A percentile compares a stretch with the other conserved stretches of the same genome.
Conservation (phyloP, 805 yeast species). For the Saturnispora halmiae region DNA sequence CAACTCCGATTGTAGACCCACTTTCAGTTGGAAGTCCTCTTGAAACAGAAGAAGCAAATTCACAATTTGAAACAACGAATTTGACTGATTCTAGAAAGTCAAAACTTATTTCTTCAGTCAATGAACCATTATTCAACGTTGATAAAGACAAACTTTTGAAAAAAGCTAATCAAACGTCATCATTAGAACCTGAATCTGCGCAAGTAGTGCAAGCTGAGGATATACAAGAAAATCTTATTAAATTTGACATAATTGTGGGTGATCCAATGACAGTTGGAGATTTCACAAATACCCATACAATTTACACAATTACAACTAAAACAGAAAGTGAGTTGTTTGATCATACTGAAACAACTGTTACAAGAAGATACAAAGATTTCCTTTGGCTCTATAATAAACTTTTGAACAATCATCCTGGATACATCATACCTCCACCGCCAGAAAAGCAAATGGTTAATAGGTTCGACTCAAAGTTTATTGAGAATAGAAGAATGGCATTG, state of each 20-base stretch:
- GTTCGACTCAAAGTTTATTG: slow-evolving; percentile 83
- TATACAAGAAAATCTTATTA: slow-evolving; percentile 22
- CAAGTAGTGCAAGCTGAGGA: no score
- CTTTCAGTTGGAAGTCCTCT: no score
- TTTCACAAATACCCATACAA: slow-evolving; percentile 78
- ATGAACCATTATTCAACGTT: slow-evolving; percentile 47
- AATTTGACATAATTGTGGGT: slow-evolving; percentile 63
- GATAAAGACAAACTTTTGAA: slow-evolving; percentile 12
- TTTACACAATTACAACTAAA: slow-evolving; percentile 64
- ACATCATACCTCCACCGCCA: slow-evolving; percentile 90
- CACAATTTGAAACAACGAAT: no score
- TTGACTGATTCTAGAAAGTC: slow-evolving; percentile 14
- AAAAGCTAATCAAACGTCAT: background rate
- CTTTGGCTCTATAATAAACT: slow-evolving; percentile 90
- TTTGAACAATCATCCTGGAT: slow-evolving; percentile 80
- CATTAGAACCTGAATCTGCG: no score
- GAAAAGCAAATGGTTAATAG: slow-evolving; percentile 90
- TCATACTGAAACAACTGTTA: slow-evolving; percentile 44
- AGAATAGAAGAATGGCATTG: slow-evolving; percentile 71
- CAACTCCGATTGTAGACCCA: slow-evolving; percentile 18
- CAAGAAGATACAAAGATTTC: slow-evolving; percentile 85
- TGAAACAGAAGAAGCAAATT: no score
- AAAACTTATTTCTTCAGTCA: slow-evolving; percentile 24
- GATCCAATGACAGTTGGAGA: slow-evolving; percentile 93
- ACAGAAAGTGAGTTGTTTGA: slow-evolving; percentile 36